A percentile compares a stretch with the other conserved stretches of the same genome.
phyloP scores from a whole-genome alignment of 2,329 filamentous ascomycete species.

The Fusarium vanettenii region DNA sequence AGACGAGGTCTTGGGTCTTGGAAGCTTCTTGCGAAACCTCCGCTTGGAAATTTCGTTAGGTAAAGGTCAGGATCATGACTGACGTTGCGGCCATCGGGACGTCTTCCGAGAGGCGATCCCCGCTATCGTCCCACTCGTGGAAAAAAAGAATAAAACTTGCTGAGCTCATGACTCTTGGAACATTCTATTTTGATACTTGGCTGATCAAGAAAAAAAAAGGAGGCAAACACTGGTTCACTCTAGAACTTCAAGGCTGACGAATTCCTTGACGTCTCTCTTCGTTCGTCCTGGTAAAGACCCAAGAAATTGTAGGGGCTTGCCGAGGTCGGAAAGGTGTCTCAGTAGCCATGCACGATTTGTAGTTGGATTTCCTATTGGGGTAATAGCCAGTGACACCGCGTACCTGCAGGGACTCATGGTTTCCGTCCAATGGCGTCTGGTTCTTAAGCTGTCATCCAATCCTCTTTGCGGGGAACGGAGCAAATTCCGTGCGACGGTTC shows the following conservation, averaged over 20 bases:
- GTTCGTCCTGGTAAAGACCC: neutral
- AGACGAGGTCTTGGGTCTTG: slow-evolving; percentile 28
- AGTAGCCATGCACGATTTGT: slow-evolving; percentile 32
- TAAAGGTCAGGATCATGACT: slow-evolving; percentile 20
- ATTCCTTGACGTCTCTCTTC: neutral
- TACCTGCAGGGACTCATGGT: slow-evolving; percentile 33
- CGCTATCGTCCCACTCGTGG: slow-evolving; percentile 19
- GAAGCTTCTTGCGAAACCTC: slow-evolving; percentile 31
- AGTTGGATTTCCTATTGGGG: slow-evolving; percentile 20
- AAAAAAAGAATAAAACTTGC: slow-evolving; percentile 12
- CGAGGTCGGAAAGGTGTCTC: slow-evolving; percentile 18
- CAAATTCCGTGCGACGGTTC: slow-evolving; percentile 12
- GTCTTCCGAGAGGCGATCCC: slow-evolving; percentile 22
- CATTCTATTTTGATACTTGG: slow-evolving; percentile 27
- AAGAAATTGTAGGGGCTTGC: slow-evolving; percentile 22
- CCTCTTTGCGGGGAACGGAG: slow-evolving; percentile 18
- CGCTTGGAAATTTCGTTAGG: slow-evolving; percentile 33
- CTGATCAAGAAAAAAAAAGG: neutral
- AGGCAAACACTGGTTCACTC: neutral
- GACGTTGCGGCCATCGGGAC: slow-evolving; percentile 27
- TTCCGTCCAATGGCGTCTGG: slow-evolving; percentile 27
- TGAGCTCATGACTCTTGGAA: slow-evolving; percentile 33
- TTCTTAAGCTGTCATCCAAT: slow-evolving; percentile 25
- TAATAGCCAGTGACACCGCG: slow-evolving; percentile 25
- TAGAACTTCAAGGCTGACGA: neutral